phyloP scores from a whole-genome alignment of 2,329 filamentous ascomycete species.

The Chaetomium sp. region DNA sequence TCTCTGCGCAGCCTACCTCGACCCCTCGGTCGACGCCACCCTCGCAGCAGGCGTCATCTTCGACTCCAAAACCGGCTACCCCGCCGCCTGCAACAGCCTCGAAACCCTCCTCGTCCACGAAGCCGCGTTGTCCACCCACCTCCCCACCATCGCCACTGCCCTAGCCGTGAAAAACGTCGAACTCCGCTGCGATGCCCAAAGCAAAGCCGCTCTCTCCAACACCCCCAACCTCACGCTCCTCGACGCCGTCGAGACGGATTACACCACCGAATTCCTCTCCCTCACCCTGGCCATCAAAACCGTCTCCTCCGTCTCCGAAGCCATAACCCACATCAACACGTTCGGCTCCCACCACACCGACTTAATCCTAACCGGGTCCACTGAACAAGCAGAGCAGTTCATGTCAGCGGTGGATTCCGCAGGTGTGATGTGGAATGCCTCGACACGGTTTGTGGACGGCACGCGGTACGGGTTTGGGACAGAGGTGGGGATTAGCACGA shows the following conservation, averaged over 20 bases:
- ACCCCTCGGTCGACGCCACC: constrained; percentile 64
- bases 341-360: constrained; percentile 95
- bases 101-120: constrained; percentile 86
- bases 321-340: constrained; percentile 81
- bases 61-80: constrained; percentile 91
- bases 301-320: constrained; percentile 60
- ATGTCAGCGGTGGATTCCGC: constrained; percentile 81
- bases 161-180: constrained; percentile 71
- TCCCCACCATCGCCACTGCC: constrained; percentile 67
- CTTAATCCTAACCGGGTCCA: constrained; percentile 69
- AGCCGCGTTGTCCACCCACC: constrained; percentile 56
- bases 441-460: constrained; percentile 88
- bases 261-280: constrained; percentile 81
- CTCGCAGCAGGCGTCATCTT: constrained; percentile 72
- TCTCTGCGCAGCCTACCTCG: constrained; percentile 80
- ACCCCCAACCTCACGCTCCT: constrained; percentile 46
- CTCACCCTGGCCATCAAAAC: constrained; percentile 79
- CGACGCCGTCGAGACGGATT: constrained; percentile 65
- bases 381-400: constrained; percentile 67
- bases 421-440: constrained; percentile 95
- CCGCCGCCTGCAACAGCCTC: constrained; percentile 90
- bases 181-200: constrained; percentile 69
- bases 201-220: constrained; percentile 55
- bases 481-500: constrained; percentile 96
- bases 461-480: constrained; percentile 98